These are phyloP conservation scores for Acanthamoeba divionensis DNA, from an alignment of 208 protist species.

Conservation along the genomic window DNA sequence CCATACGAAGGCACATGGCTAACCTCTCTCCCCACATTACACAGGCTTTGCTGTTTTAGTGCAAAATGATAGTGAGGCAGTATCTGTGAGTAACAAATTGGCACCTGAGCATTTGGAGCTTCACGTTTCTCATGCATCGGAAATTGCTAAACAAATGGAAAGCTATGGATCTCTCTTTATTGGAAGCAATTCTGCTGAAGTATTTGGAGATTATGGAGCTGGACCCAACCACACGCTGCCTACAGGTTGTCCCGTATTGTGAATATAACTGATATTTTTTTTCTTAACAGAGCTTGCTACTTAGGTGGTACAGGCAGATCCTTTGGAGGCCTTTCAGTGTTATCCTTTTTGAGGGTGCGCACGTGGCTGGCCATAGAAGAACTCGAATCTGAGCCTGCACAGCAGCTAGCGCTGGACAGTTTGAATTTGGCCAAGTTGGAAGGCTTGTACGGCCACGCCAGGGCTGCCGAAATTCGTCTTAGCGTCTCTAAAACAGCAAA, in stretches of 20 bases:
- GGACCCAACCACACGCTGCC: conserved; percentile 73
- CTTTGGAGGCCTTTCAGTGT: conserved; percentile 56
- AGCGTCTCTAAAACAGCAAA: too few species aligned
- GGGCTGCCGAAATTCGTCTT: conserved; percentile 40
- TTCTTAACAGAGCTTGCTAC: neutral
- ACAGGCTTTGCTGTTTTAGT: conserved; percentile 61
- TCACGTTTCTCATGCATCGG: conserved; percentile 50
- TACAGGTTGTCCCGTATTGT: neutral
- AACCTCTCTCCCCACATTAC: neutral
- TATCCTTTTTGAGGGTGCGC: conserved; percentile 57
- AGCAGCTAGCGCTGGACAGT: conserved; percentile 15
- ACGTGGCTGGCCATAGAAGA: conserved; percentile 54
- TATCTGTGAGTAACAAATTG: conserved; percentile 67
- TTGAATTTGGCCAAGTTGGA: conserved; percentile 46
- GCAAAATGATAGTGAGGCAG: conserved; percentile 64
- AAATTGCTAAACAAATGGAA: conserved; percentile 17
- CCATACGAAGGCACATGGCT: neutral
- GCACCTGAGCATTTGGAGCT: conserved; percentile 80
- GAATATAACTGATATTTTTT: neutral
- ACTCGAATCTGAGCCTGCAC: neutral
- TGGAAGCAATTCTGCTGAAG: conserved; percentile 64
- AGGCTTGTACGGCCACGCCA: conserved; percentile 49
- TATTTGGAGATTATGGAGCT: conserved; percentile 71
- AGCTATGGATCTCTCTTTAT: conserved; percentile 68
- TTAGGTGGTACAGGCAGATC: conserved; percentile 45